These are phyloP conservation scores for Fusarium annulatum DNA, from an alignment of 2,329 filamentous ascomycete genomes.

Conservation along the genomic window DNA sequence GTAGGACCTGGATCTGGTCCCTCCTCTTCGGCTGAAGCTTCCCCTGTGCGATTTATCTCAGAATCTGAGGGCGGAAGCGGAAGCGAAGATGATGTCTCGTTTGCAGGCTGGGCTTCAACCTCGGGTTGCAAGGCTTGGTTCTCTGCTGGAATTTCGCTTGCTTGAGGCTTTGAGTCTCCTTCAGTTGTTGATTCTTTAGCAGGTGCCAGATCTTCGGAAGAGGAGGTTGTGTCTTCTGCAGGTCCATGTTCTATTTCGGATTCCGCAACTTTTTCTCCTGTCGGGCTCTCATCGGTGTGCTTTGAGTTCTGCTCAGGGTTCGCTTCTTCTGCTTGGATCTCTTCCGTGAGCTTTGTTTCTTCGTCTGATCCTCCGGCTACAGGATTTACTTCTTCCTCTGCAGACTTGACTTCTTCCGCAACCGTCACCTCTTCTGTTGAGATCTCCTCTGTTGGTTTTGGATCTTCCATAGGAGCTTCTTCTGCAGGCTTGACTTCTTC, in stretches of 20 bases:
- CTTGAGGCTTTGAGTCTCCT: background rate
- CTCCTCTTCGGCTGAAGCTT: background rate
- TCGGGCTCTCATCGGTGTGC: background rate
- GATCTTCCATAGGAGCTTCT: background rate
- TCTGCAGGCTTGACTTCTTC: background rate
- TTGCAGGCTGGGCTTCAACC: background rate
- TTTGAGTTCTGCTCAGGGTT: background rate
- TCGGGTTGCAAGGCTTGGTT: conserved; percentile 8
- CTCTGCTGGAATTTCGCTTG: background rate
- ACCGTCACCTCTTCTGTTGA: background rate
- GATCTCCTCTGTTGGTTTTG: background rate
- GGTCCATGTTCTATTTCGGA: background rate
- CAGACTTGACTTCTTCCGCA: background rate
- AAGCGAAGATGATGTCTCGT: background rate
- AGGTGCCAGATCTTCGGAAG: background rate
- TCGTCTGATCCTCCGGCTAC: background rate
- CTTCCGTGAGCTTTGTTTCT: background rate
- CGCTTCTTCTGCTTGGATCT: background rate
- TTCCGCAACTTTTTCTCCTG: background rate
- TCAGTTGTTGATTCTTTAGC: background rate
- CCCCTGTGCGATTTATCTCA: background rate
- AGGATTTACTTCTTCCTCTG: background rate
- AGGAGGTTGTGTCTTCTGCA: background rate
- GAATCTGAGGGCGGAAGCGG: background rate
- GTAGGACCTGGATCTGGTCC: background rate